Conservation (phyloP, 306 rosid genomes). For the Trifolium dubium region DNA sequence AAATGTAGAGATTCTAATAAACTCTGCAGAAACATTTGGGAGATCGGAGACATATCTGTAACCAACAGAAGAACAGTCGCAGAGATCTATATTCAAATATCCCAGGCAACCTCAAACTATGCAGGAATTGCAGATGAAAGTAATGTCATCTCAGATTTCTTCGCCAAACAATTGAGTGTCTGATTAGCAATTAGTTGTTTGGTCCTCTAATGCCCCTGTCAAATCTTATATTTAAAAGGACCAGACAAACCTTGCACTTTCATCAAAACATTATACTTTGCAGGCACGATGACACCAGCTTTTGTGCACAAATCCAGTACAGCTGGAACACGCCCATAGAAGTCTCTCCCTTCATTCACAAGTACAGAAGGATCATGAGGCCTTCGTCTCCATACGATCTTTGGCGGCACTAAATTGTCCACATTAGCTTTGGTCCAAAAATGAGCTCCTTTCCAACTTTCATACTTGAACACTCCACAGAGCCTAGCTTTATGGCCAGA, state of each 20-base stretch:
- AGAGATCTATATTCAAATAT: conserved; percentile 41
- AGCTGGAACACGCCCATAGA: conserved; percentile 79
- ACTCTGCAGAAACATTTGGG: conserved; percentile 26
- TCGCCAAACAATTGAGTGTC: conserved; percentile 15
- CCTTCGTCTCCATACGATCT: conserved; percentile 71
- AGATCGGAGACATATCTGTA: conserved; percentile 3
- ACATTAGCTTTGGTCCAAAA: conserved; percentile 80
- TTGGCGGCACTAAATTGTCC: conserved; percentile 81
- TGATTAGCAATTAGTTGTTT: conserved; percentile 1
- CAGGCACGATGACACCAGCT: conserved; percentile 68
- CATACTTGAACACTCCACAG: conserved; percentile 82
- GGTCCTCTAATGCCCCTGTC: conserved; percentile 8
- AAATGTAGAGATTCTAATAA: conserved; percentile 23
- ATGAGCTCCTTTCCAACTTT: conserved; percentile 80
- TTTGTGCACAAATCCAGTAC: conserved; percentile 76
- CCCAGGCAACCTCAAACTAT: conserved; percentile 35
- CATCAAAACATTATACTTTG: conserved; percentile 72
- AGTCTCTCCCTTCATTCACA: conserved; percentile 62
- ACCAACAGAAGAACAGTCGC: conserved; percentile 21
- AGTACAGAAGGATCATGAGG: conserved; percentile 86
- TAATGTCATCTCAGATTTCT: conserved; percentile 29
- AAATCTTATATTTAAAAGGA: conserved; percentile 25
- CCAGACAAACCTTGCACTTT: conserved; percentile 71
- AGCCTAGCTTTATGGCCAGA: conserved; percentile 88
- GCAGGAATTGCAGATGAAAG: conserved; percentile 15